Percentiles rank a stretch among this genome's conserved stretches.
These are phyloP conservation scores for Neonectria sp. DNA, from an alignment of 2,329 filamentous ascomycete species.

Conservation along the genomic window DNA sequence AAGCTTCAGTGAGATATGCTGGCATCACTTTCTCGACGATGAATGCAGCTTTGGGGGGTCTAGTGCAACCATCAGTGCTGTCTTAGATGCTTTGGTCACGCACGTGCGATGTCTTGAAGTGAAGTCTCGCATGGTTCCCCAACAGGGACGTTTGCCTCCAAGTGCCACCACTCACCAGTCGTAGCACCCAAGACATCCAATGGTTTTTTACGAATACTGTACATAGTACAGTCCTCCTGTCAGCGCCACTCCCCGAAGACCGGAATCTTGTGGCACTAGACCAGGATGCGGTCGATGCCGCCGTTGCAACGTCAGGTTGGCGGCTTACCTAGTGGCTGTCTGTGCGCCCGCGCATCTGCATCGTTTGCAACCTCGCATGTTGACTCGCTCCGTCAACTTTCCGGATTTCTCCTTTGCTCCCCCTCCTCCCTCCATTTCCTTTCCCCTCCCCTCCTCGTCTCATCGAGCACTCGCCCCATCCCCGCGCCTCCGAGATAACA, in stretches of 20 bases:
- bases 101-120: constrained; percentile 9
- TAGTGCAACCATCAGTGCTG: constrained; percentile 9
- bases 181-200: not conserved
- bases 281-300: constrained; percentile 16
- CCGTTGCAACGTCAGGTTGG: constrained; percentile 36
- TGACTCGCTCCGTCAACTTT: constrained; percentile 11
- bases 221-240: not conserved
- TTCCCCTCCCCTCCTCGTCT: not conserved
- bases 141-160: constrained; percentile 13
- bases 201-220: not conserved
- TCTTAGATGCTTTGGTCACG: constrained; percentile 2
- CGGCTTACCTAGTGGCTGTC: constrained; percentile 18
- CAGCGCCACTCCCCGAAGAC: constrained; percentile 35
- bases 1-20: constrained; percentile 4
- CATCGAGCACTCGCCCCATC: not conserved
- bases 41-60: constrained; percentile 22
- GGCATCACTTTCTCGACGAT: constrained; percentile 3
- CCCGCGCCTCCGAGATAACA: not conserved
- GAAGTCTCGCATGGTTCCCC: constrained; percentile 10
- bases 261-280: constrained; percentile 40
- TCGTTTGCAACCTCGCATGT: constrained; percentile 28
- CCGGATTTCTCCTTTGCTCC: constrained; percentile 21
- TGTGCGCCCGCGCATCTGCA: constrained; percentile 28
- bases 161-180: constrained; percentile 18
- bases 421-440: constrained; percentile 1